Evolutionary conservation across 768 basidiomycete species (phyloP).

Genomic region (Pleurotus tuoliensis): DNA sequence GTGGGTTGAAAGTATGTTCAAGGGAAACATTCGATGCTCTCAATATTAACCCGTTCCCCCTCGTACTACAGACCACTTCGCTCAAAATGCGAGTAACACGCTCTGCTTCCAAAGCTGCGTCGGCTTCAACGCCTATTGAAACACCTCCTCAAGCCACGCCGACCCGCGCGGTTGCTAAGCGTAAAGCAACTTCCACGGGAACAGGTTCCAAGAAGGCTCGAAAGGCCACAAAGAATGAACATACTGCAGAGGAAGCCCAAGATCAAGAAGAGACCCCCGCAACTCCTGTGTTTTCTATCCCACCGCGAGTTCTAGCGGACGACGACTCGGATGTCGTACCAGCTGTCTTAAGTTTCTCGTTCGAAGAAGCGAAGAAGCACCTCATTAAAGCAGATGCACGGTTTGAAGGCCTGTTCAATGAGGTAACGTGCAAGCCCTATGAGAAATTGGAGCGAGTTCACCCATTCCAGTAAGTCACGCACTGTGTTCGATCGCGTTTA

Average conservation of each 20-base stretch:
- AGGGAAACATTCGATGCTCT: neutral
- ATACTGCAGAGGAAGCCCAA: conserved; percentile 4
- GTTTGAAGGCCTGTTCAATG: conserved; percentile 64
- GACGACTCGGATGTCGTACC: conserved; percentile 47
- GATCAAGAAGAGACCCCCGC: conserved; percentile 16
- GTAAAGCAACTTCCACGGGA: conserved; percentile 12
- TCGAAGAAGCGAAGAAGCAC: conserved; percentile 71
- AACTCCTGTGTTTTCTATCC: conserved; percentile 7
- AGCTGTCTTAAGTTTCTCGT: conserved; percentile 69
- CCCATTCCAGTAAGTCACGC: conserved; percentile 62
- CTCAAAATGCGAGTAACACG: conserved; percentile 26
- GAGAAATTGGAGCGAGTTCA: conserved; percentile 72
- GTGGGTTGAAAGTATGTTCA: neutral
- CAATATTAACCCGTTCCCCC: neutral
- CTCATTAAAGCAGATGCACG: conserved; percentile 64
- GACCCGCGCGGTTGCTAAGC: conserved; percentile 11
- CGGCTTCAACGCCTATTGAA: conserved; percentile 7
- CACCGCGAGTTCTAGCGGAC: neutral
- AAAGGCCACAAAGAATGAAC: neutral
- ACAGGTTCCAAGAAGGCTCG: conserved; percentile 10
- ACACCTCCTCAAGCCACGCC: conserved; percentile 5
- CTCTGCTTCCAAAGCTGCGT: conserved; percentile 20
- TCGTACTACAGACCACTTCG: neutral
- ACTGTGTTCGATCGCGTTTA: neutral
- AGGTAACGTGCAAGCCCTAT: conserved; percentile 72